phyloP scores from a whole-genome alignment of 2,329 filamentous ascomycete species.

The Sclerotinia subarctica region DNA sequence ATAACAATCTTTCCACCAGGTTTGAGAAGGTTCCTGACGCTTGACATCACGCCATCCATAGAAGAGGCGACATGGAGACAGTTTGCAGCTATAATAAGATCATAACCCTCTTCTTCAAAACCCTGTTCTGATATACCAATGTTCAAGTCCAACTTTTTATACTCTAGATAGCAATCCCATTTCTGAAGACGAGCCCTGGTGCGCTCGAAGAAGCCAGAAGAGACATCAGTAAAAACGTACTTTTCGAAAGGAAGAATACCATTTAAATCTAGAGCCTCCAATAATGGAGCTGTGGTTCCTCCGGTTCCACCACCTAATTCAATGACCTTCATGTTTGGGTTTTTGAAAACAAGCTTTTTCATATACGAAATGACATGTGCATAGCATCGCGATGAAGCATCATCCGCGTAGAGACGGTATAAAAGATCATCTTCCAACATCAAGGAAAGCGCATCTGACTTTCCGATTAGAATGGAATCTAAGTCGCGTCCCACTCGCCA shows the following conservation, averaged over 20 bases:
- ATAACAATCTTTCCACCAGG: conserved; percentile 36
- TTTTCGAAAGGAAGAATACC: background rate
- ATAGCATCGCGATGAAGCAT: background rate
- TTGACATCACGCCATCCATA: conserved; percentile 29
- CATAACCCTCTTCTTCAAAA: conserved; percentile 26
- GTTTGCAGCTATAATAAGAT: conserved; percentile 31
- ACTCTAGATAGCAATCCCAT: conserved; percentile 11
- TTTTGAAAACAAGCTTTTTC: conserved; percentile 21
- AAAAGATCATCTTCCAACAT: background rate
- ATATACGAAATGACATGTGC: background rate
- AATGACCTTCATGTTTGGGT: conserved; percentile 36
- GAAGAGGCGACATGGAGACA: conserved; percentile 30
- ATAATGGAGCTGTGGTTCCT: conserved; percentile 1
- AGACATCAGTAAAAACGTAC: conserved; percentile 17
- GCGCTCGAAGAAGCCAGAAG: background rate
- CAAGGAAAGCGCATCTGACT: background rate
- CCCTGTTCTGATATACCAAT: conserved; percentile 20
- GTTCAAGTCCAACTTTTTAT: conserved; percentile 22
- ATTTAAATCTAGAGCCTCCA: background rate
- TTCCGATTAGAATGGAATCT: background rate
- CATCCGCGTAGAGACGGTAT: background rate
- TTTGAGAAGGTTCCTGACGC: conserved; percentile 35
- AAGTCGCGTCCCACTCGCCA: background rate
- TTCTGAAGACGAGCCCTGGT: background rate
- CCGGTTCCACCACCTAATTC: conserved; percentile 31